These are phyloP conservation scores for Henningerozyma blattae DNA, from an alignment of 805 yeast genomes.

Conservation along the genomic window DNA sequence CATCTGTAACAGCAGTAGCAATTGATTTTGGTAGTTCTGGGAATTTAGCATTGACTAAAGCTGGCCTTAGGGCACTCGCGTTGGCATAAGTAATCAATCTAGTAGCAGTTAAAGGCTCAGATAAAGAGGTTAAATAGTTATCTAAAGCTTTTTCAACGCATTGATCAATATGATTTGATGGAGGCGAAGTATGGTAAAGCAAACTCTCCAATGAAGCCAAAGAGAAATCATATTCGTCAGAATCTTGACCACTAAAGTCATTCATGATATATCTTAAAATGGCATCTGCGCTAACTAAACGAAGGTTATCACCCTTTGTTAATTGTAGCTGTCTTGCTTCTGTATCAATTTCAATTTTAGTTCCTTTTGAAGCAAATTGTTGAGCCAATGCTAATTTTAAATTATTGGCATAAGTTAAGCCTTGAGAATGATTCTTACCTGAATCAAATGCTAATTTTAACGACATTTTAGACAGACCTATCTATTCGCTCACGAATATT, in stretches of 20 bases:
- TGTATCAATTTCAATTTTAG: slow-evolving; percentile 13
- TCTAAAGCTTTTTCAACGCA: slow-evolving; percentile 28
- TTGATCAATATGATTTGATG: slow-evolving; percentile 34
- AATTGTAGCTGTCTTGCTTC: slow-evolving; percentile 17
- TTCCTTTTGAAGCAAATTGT: slow-evolving; percentile 14
- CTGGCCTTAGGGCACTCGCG: slow-evolving; percentile 33
- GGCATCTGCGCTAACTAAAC: slow-evolving; percentile 54
- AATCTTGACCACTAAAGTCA: slow-evolving; percentile 30
- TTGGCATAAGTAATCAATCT: slow-evolving; percentile 51
- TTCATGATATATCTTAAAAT: slow-evolving; percentile 50
- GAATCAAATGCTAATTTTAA: slow-evolving; percentile 19
- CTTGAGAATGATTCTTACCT: slow-evolving; percentile 12
- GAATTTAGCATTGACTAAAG: slow-evolving; percentile 13
- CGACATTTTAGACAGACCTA: slow-evolving; percentile 14
- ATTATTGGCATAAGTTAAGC: slow-evolving; percentile 18
- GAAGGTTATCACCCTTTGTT: slow-evolving; percentile 21
- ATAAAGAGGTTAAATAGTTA: slow-evolving; percentile 15
- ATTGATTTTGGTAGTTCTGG: slow-evolving; percentile 26
- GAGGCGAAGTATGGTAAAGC: slow-evolving; percentile 7
- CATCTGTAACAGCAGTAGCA: slow-evolving; percentile 33
- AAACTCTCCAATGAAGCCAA: slow-evolving; percentile 13
- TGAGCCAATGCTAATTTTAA: slow-evolving; percentile 23
- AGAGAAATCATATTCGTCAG: slow-evolving; percentile 22
- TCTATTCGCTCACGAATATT: too few relatives aligned
- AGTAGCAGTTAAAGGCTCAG: slow-evolving; percentile 31